Base-by-base conservation (phyloP, 225 moss, liverwort and hornwort species). In the Sphagnum contortum region DNA sequence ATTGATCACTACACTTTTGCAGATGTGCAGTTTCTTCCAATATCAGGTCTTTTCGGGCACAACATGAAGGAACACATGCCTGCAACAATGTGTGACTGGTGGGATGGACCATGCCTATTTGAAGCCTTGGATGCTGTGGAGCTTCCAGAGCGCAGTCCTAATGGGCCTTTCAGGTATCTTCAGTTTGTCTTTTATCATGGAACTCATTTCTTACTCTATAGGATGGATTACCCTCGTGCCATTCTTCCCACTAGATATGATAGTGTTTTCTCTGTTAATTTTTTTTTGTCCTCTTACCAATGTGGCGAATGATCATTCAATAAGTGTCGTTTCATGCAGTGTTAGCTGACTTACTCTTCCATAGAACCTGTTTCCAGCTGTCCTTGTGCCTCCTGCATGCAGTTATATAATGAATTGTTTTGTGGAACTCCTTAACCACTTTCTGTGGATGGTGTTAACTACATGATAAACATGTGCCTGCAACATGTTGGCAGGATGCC, bases 11-110 rank as follows among this genome's bases (percentile, higher is more conserved):
- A 29, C 1, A 29, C 29, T 29, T 29, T 2, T 78, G 77, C 89
- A 94, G 94, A 98, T 69, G 89, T 92, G 13, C 79, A 79, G 13
- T 98, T 98, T 67, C 72, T 98, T 70, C 96, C 96, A 7, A 98
- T 98, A 14, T 98, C 96, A 52, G 96, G 96, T 45, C 85, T 98
- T 10, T 72, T 61, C 47, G 96, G 96, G 44, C 54, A 72, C 44
- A 98, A 98, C 50, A 81, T 98, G 90, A 92, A 88, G 70, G 82
- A 85, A 44, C 71, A 88, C 6, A 68, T 90, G 77, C 7, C 72
- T 8, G 90, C 90, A 58, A 67, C 58, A n/a, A 1, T 69, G 4
- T 98, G 96, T 74, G 57, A 81, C 3, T 98, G 96, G 96, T 98
- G 90, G 83, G 90, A 92, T 69, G 96, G 96, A 57, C 71, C 90